Base-by-base conservation (phyloP, 306 rosid genomes). In the Lablab purpureus region DNA sequence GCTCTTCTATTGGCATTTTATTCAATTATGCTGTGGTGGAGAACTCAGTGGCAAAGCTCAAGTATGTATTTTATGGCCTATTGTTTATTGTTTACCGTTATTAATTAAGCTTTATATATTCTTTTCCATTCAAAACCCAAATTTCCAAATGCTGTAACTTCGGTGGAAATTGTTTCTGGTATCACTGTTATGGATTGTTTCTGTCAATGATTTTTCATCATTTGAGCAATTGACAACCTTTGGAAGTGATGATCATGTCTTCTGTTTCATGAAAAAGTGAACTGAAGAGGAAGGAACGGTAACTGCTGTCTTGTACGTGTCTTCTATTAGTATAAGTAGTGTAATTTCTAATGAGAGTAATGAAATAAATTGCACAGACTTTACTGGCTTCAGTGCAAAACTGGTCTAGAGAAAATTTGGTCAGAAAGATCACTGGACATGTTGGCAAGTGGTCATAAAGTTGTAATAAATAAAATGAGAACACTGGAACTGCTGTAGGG, bases 41-140 rank as follows among this genome's bases (percentile, higher is more conserved):
- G 99, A 93, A 91, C 99, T 41, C 99, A 93, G 80, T 96, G 99
- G 99, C 99, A 96, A 89, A 96, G 99, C 91, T 96, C 99, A 91
- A 96, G 99, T 96, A 93, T 80, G 99, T 83, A 54, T 76, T 60
- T 75, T 37, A 75, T 74, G 21, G 49, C 78, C 66, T 27, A 27
- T 62, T 67, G 51, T 54, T 59, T 87, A 37, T 60, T 50, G 27
- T 66, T 71, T 36, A 23, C 49, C 23, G 27, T 32, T 40, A 36
- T 79, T 9, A 7, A 36, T 79, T 9, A 7, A 71, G 59, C 75
- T 62, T 45, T 45, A 23, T 28, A 40, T 67, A 23, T 65, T 78
- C 51, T 74, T 18, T 41, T 34, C 55, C 23, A 60, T 78, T 58
- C 77, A 59, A 46, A 34, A 52, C 28, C 36, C 43, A 77, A 58